Percentiles rank a stretch among this genome's conserved stretches.
Conservation (phyloP, 2,329 filamentous ascomycete species). For the Aspergillus alliaceus region DNA sequence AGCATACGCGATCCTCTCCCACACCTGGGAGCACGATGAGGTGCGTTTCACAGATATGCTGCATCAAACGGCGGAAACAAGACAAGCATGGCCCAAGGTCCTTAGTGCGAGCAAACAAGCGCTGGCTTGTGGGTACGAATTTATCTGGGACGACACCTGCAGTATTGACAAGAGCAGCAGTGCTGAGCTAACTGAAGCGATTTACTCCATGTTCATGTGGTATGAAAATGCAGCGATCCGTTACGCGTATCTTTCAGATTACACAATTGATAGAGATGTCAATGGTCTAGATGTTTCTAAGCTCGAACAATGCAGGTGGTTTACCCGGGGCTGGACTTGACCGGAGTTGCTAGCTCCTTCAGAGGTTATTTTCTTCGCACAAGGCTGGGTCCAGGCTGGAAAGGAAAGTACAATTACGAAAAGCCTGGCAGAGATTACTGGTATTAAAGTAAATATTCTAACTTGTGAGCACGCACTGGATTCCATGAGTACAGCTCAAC, state of each 20-base stretch:
- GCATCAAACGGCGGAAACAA: neutral
- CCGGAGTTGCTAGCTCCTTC: neutral
- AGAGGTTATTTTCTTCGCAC: neutral
- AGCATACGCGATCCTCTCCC: neutral
- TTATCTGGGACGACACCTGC: neutral
- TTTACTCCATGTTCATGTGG: neutral
- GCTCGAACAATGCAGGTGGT: neutral
- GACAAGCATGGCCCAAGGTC: neutral
- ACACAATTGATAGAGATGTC: no score
- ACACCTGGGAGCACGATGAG: neutral
- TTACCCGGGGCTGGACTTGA: neutral
- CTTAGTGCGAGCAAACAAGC: neutral
- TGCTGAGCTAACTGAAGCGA: neutral
- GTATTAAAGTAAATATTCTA: neutral
- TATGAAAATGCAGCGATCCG: neutral
- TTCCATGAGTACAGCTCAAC: neutral
- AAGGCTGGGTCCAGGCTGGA: neutral
- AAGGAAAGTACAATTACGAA: neutral
- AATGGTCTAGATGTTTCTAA: no score
- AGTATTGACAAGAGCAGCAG: neutral
- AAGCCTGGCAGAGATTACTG: neutral
- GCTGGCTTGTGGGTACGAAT: neutral
- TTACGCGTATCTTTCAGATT: neutral
- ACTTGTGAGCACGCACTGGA: no score
- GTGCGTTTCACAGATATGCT: neutral